Conservation (phyloP, 1,284 basidiomycete genomes). For the Cryptococcus maquisensis region DNA sequence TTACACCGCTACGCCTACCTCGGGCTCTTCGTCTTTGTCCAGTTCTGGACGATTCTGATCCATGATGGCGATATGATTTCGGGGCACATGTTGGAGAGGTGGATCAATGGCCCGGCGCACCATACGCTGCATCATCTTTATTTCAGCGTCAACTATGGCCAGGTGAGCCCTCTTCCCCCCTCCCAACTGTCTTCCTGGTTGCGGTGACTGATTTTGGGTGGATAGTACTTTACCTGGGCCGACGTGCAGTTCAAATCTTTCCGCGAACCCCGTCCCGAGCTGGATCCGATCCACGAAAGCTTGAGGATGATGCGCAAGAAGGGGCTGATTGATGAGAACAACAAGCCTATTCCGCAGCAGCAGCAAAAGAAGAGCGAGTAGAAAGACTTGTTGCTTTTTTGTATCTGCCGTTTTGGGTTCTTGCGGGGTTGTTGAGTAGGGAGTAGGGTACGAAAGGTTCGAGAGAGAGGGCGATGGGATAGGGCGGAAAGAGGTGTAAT, state of each 20-base stretch:
- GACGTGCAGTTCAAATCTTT: slow-evolving; percentile 82
- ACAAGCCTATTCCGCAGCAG: slow-evolving; percentile 27
- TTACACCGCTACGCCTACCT: slow-evolving; percentile 80
- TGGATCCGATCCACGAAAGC: slow-evolving; percentile 78
- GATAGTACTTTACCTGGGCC: slow-evolving; percentile 88
- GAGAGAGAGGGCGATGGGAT: no score
- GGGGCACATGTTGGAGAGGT: slow-evolving; percentile 77
- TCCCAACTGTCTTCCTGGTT: neutral
- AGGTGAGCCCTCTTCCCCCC: slow-evolving; percentile 47
- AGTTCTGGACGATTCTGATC: slow-evolving; percentile 90
- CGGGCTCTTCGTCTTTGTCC: slow-evolving; percentile 77
- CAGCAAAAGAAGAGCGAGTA: slow-evolving; percentile 15
- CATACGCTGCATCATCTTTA: slow-evolving; percentile 95
- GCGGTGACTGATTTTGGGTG: neutral
- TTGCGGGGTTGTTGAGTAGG: no score
- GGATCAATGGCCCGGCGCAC: slow-evolving; percentile 95
- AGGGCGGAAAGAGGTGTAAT: no score
- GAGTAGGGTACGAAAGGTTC: no score
- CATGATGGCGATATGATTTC: slow-evolving; percentile 99
- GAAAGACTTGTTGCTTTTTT: neutral
- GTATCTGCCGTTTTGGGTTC: no score
- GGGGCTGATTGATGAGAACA: slow-evolving; percentile 36
- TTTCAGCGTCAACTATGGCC: slow-evolving; percentile 94
- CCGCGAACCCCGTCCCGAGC: slow-evolving; percentile 71
- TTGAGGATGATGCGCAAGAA: slow-evolving; percentile 47